phyloP scores from a whole-genome alignment of 345 rosid species.

The Erysimum cheiranthoides region DNA sequence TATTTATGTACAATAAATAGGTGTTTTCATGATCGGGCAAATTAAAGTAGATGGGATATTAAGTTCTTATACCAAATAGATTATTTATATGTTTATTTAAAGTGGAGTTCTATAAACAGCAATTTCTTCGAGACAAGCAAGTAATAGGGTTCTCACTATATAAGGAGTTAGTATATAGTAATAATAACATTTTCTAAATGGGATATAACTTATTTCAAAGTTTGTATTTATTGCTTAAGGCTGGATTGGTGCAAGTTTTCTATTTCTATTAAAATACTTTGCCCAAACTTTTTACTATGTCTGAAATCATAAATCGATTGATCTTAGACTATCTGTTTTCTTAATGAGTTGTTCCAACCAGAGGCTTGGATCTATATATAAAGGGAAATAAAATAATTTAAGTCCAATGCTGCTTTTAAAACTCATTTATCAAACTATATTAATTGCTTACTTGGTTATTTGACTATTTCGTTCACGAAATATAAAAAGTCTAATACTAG shows the following conservation, averaged over 20 bases:
- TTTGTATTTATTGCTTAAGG: constrained; percentile 29
- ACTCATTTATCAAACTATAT: constrained; percentile 11
- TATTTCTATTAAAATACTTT: constrained; percentile 9
- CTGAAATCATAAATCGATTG: constrained; percentile 5
- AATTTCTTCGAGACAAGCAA: constrained; percentile 30
- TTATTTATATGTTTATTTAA: constrained; percentile 36
- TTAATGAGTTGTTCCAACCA: constrained; percentile 22
- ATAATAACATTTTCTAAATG: constrained; percentile 29
- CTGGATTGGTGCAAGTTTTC: constrained; percentile 41
- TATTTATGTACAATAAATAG: constrained; percentile 42
- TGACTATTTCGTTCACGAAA: constrained; percentile 16
- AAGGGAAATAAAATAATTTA: constrained; percentile 9
- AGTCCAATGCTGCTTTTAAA: constrained; percentile 31
- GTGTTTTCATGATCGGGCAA: constrained; percentile 44
- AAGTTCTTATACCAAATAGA: constrained; percentile 5
- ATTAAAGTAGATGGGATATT: constrained; percentile 33
- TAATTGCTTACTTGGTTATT: constrained; percentile 15
- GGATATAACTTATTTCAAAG: neutral
- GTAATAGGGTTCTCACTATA: constrained; percentile 30
- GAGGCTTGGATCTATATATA: constrained; percentile 19
- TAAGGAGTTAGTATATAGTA: constrained; percentile 15
- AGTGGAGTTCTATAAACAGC: constrained; percentile 43
- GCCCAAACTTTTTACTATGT: constrained; percentile 1
- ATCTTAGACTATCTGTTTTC: constrained; percentile 16
- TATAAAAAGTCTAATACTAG: neutral